Base-by-base conservation (phyloP, 2,329 filamentous ascomycete species). In the Cercospora sp. region DNA sequence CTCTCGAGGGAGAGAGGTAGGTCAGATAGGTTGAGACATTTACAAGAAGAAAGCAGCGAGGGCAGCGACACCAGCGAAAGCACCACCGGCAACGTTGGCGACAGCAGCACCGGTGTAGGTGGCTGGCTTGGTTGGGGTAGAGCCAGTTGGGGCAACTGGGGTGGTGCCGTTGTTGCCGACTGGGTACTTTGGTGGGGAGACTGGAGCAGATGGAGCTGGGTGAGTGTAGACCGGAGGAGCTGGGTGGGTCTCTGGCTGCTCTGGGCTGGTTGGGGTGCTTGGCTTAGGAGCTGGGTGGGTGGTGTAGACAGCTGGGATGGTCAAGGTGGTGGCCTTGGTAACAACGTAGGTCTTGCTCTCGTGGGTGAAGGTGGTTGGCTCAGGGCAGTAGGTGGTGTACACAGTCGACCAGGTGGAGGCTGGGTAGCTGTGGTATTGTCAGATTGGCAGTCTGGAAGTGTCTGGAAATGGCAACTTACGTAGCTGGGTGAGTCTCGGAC, bases 261-360 rank as follows among this genome's bases (percentile, higher is more conserved):
- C 16, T 63, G 61, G 48, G 30, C n/a, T 23, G 61, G n/a, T 4
- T 33, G 61, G 61, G 5, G 42, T 20, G 51, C 42, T 28, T 55
- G 57, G 28, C 16, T 26, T 1, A 7, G 61, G 36, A 42, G 61
- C 33, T 51, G 63, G 28, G 58, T 20, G 42, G 36, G 62, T 66
- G 60, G 84, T 77, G 77, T 76, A 78, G 36, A 66, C 67, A 51
- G 66, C 68, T 48, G 71, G 71, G 65, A 75, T 72, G 60, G 72
- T 74, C 31, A 73, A 65, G 64, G 71, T 74, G 65, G 72, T 74
- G 45, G 73, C 67, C n/a, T 60, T 57, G 61, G 72, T 73, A 60
- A 73, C 68, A 48, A 72, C 73, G 72, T 75, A 74, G 65, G 74
- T 74, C 63, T 71, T 64, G 69, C 72, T 70, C 60, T 68, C 68